Percentiles rank a stretch among this genome's conserved stretches.
Conservation (phyloP, 164 flowering plant genomes). For the Stephania cephalantha region DNA sequence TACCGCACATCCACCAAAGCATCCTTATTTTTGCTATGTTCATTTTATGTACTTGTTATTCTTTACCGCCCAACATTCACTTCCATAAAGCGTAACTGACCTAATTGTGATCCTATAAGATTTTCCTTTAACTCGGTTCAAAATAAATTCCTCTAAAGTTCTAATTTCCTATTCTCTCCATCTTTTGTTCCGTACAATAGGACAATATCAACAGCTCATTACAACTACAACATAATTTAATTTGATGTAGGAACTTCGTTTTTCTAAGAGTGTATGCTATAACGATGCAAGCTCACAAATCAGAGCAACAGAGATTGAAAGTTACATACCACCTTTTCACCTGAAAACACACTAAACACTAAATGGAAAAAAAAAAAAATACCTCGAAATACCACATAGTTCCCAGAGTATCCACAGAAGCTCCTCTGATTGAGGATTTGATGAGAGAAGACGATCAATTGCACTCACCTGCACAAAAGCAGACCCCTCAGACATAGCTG, state of each 20-base stretch:
- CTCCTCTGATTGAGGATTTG: slow-evolving; percentile 67
- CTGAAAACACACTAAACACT: neutral
- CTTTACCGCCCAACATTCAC: no score
- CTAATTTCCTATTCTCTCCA: no score
- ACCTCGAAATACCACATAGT: slow-evolving; percentile 88
- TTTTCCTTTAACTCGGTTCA: no score
- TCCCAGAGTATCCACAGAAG: slow-evolving; percentile 90
- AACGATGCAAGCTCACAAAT: neutral
- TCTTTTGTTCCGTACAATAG: no score
- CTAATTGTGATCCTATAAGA: no score
- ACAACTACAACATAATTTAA: neutral
- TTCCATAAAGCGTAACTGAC: no score
- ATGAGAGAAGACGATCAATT: slow-evolving; percentile 60
- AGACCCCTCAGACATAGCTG: neutral
- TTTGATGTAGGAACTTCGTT: neutral
- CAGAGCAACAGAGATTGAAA: neutral
- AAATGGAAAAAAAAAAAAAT: neutral
- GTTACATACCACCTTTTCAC: neutral
- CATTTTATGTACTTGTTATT: no score
- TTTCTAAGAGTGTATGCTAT: neutral
- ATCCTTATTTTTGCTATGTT: no score
- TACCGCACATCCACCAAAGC: no score
- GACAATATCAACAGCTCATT: no score
- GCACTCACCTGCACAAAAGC: slow-evolving; percentile 55
- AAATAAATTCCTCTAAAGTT: no score